These are phyloP conservation scores for Kazachstania bromeliacearum DNA, from an alignment of 805 yeast species.

Conservation along the genomic window DNA sequence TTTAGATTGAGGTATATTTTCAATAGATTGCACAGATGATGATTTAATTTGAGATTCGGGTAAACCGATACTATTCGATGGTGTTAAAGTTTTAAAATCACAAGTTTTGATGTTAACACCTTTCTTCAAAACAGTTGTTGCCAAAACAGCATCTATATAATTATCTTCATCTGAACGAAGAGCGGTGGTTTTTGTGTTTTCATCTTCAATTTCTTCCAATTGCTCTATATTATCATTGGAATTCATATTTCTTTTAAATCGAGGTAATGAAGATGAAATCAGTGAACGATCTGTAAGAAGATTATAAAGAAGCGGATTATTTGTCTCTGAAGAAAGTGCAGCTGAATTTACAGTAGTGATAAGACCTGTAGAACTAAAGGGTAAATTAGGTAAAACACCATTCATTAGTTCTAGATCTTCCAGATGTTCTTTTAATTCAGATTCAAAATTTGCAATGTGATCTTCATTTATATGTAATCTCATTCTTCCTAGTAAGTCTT, in stretches of 20 bases:
- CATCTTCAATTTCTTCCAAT: conserved; percentile 6
- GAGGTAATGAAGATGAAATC: conserved; percentile 84
- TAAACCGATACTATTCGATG: conserved; percentile 21
- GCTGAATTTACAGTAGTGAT: conserved; percentile 80
- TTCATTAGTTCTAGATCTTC: conserved; percentile 61
- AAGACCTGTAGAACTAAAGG: conserved; percentile 62
- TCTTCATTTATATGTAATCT: conserved; percentile 12
- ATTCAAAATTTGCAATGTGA: conserved; percentile 9
- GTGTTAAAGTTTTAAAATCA: conserved; percentile 14
- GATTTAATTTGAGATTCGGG: conserved; percentile 11
- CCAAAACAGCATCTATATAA: conserved; percentile 21
- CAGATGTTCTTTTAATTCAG: conserved; percentile 41
- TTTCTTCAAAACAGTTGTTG: conserved; percentile 67
- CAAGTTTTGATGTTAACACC: conserved; percentile 44
- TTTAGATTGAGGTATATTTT: background rate
- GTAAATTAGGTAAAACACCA: conserved; percentile 38
- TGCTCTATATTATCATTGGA: background rate
- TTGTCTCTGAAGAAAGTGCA: conserved; percentile 33
- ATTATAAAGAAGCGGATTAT: conserved; percentile 84
- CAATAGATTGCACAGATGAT: background rate
- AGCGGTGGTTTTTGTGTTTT: conserved; percentile 6
- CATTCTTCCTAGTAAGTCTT: conserved; percentile 14
- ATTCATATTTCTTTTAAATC: conserved; percentile 28
- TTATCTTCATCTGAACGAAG: background rate
- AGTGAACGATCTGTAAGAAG: conserved; percentile 85